phyloP scores from a whole-genome alignment of 352 stramenopile genomes.

The Phytophthora lateralis region DNA sequence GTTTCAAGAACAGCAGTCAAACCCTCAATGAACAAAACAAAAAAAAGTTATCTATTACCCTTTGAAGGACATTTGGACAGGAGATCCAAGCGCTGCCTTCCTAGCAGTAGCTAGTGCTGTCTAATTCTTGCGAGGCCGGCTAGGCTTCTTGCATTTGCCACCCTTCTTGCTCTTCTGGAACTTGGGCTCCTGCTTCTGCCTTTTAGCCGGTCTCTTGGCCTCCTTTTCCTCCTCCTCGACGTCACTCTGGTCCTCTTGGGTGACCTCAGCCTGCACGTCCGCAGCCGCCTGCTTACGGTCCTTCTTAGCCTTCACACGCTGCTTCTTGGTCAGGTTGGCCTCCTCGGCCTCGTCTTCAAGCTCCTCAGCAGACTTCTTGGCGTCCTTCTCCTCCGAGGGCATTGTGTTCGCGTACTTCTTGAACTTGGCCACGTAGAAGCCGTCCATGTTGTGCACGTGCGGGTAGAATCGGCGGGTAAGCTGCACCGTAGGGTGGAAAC shows the following conservation, averaged over 20 bases:
- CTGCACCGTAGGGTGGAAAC: slow-evolving; percentile 97
- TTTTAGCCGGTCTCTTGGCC: slow-evolving; percentile 45
- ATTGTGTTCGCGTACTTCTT: slow-evolving; percentile 97
- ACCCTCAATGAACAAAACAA: slow-evolving; percentile 19
- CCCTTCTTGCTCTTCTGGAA: slow-evolving; percentile 39
- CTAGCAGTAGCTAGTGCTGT: slow-evolving; percentile 22
- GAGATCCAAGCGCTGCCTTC: slow-evolving; percentile 19
- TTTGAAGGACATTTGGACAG: slow-evolving; percentile 26
- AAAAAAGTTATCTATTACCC: slow-evolving; percentile 39
- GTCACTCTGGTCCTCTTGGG: slow-evolving; percentile 58
- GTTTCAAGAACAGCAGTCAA: slow-evolving; percentile 29
- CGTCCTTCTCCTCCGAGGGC: slow-evolving; percentile 72
- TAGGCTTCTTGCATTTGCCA: slow-evolving; percentile 50
- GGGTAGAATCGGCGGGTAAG: slow-evolving; percentile 98
- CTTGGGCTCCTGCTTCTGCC: slow-evolving; percentile 51
- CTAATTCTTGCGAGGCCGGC: slow-evolving; percentile 51
- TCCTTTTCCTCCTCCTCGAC: slow-evolving; percentile 49
- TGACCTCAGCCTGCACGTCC: slow-evolving; percentile 74
- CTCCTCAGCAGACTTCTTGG: slow-evolving; percentile 79
- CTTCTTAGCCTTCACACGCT: slow-evolving; percentile 78
- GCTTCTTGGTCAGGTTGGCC: slow-evolving; percentile 79
- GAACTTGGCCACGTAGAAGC: slow-evolving; percentile 99
- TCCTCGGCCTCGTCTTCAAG: slow-evolving; percentile 75
- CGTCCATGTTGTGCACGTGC: slow-evolving; percentile 99
- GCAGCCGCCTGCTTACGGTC: slow-evolving; percentile 72